Conservation (phyloP, 2,329 filamentous ascomycete species). For the Clarireedia paspali region DNA sequence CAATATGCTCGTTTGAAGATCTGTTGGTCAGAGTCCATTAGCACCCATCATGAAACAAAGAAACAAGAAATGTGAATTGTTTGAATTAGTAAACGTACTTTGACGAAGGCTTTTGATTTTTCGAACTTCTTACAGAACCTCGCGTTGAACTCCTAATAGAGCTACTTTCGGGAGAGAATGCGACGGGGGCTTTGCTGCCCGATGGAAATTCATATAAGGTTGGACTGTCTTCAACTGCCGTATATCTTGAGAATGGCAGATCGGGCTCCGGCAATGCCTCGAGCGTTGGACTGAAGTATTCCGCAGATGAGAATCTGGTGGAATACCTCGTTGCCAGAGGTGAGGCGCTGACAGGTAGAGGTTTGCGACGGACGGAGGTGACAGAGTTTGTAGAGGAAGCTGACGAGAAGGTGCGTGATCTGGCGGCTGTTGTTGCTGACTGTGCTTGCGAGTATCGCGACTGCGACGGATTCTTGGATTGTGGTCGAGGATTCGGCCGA, state of each 20-base stretch:
- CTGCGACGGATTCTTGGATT: slow-evolving; percentile 7
- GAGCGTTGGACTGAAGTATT: slow-evolving; percentile 30
- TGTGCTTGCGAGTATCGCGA: slow-evolving; percentile 6
- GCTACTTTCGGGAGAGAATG: slow-evolving; percentile 4
- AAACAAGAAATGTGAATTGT: neutral
- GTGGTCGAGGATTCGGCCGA: slow-evolving; percentile 9
- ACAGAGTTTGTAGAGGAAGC: slow-evolving; percentile 19
- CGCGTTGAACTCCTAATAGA: neutral
- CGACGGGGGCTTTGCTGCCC: neutral
- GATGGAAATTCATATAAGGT: slow-evolving; percentile 52
- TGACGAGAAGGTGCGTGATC: slow-evolving; percentile 22
- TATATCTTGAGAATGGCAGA: slow-evolving; percentile 48
- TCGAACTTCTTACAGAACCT: slow-evolving; percentile 7
- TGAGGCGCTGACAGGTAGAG: slow-evolving; percentile 48
- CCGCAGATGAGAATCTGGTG: slow-evolving; percentile 39
- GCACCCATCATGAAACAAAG: neutral
- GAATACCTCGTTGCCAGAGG: slow-evolving; percentile 43
- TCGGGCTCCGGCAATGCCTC: slow-evolving; percentile 37
- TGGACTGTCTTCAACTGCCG: slow-evolving; percentile 48
- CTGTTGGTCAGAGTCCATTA: slow-evolving; percentile 12
- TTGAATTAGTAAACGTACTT: slow-evolving; percentile 7
- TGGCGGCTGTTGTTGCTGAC: slow-evolving; percentile 10
- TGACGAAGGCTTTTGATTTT: neutral
- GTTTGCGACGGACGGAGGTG: slow-evolving; percentile 46
- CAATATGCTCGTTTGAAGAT: slow-evolving; percentile 19